phyloP scores from a whole-genome alignment of 2,329 filamentous ascomycete species.

The Cercospora sp. region DNA sequence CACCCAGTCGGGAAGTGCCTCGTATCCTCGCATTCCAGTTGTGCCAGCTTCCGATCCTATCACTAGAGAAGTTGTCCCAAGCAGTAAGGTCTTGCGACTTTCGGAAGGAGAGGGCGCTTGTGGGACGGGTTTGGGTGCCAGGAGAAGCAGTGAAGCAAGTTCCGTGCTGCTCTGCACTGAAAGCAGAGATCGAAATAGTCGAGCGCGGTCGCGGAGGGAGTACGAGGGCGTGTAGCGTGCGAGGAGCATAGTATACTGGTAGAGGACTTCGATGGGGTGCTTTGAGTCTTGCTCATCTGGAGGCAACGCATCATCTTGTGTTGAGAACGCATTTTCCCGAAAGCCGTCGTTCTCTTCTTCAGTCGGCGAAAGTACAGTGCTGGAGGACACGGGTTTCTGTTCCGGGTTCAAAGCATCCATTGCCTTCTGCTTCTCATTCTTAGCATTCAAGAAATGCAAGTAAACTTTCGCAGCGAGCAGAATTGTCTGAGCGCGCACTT shows the following conservation, averaged over 20 bases:
- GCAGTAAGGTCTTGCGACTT: conserved; percentile 64
- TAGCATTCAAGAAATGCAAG: conserved; percentile 76
- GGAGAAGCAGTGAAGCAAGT: conserved; percentile 82
- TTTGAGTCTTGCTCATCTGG: conserved; percentile 21
- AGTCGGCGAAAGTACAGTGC: conserved; percentile 28
- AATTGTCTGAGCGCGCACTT: conserved; percentile 87
- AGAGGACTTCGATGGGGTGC: conserved; percentile 74
- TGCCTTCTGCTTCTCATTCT: conserved; percentile 44
- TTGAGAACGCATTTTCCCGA: conserved; percentile 29
- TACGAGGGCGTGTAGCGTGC: conserved; percentile 93
- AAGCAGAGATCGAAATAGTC: conserved; percentile 83
- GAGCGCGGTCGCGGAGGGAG: conserved; percentile 86
- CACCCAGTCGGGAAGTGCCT: conserved; percentile 81
- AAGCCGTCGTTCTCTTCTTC: conserved; percentile 32
- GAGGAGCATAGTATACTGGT: conserved; percentile 80
- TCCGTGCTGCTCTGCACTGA: conserved; percentile 72
- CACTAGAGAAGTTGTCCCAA: conserved; percentile 84
- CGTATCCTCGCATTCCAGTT: conserved; percentile 62
- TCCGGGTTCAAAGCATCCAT: conserved; percentile 27
- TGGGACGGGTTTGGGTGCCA: conserved; percentile 91
- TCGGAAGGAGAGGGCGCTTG: conserved; percentile 88
- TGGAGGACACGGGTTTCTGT: conserved; percentile 11
- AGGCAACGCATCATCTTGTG: neutral
- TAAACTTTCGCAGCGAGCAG: conserved; percentile 96
- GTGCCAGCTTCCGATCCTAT: conserved; percentile 66